Base-by-base conservation (phyloP, 2,329 filamentous ascomycete genomes). In the Penicillium sp. region DNA sequence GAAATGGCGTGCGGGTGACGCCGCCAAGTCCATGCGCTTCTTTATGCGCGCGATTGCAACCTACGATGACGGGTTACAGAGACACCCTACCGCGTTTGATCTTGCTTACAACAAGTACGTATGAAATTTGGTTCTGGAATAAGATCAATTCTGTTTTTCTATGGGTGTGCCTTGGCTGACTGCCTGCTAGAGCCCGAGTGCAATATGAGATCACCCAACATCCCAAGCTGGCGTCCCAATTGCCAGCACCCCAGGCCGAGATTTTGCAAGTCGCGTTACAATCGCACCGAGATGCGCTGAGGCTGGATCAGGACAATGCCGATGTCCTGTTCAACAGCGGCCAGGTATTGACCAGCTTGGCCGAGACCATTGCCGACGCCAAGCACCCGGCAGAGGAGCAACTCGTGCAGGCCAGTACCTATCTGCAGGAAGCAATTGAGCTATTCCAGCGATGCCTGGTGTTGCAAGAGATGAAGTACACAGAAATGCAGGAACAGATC, bases 1-100 rank as follows among this genome's bases (percentile, higher is more conserved):
- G 45, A 87, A 87, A 72, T 85, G 82, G 78, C 72, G 82, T 33
- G 80, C 75, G 25, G 83, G 82, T 14, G 82, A 87, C 57, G 73
- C 79, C 13, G 75, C 70, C 32, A 86, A 85, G 52, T 74, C 76
- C 3, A 70, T 72, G 46, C 68, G 78, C 31, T 72, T 72, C 51
- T 72, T 71, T 55, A 70, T 78, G 47, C 70, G 80, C 44, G 82
- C 83, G 9, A 73, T 85, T 35, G 74, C 82, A 35, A 70, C 72
- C 30, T 87, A 86, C 54, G 74, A 79, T 45, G 72, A 76, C 36
- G 83, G 79, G 9, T 56, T 86, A 20, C 64, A 66, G 32, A 76
- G 69, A 42, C 79, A 77, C 55, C 79, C 81, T 2, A 55, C 58
- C 7, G 79, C 73, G 13, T 81, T 85, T 61, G 83, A 86, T 61